These are phyloP conservation scores for Cladophialophora bantiana DNA, from an alignment of 2,329 filamentous ascomycete genomes.

Conservation along the genomic window DNA sequence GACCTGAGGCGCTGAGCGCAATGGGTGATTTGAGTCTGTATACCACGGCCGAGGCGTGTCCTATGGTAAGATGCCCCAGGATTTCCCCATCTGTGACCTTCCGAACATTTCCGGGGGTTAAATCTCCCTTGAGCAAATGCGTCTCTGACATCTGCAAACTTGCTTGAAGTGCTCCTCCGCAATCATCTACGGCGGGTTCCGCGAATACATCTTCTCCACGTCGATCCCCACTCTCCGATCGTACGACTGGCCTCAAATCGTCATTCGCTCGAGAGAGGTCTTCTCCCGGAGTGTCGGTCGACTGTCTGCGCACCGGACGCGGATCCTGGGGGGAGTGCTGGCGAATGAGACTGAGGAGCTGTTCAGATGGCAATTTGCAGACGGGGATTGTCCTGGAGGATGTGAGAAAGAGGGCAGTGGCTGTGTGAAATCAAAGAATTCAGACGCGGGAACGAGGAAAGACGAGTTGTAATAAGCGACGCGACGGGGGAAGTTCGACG, in stretches of 20 bases:
- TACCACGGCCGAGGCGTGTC: conserved; percentile 65
- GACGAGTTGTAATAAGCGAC: conserved; percentile 10
- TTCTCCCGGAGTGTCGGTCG: conserved; percentile 48
- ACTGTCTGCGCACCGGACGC: conserved; percentile 45
- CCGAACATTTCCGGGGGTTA: not conserved
- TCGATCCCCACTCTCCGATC: conserved; percentile 56
- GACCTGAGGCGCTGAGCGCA: conserved; percentile 52
- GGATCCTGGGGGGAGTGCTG: conserved; percentile 56
- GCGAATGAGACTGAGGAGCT: conserved; percentile 61
- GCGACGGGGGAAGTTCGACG: not conserved
- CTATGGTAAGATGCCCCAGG: conserved; percentile 51
- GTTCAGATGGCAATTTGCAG: conserved; percentile 64
- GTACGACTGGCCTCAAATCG: conserved; percentile 61
- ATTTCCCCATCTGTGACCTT: not conserved
- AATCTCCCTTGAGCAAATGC: not conserved
- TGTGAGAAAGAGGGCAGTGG: conserved; percentile 14
- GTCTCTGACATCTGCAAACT: not conserved
- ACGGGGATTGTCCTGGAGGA: conserved; percentile 22
- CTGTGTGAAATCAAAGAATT: conserved; percentile 6
- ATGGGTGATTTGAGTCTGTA: conserved; percentile 60
- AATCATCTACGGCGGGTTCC: conserved; percentile 63
- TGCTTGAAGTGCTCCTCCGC: conserved; percentile 58
- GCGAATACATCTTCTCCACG: conserved; percentile 63
- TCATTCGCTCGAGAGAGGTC: conserved; percentile 55
- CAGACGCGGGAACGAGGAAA: not conserved